phyloP scores from a whole-genome alignment of 2,329 filamentous ascomycete genomes.

The Setomelanomma holmii region DNA sequence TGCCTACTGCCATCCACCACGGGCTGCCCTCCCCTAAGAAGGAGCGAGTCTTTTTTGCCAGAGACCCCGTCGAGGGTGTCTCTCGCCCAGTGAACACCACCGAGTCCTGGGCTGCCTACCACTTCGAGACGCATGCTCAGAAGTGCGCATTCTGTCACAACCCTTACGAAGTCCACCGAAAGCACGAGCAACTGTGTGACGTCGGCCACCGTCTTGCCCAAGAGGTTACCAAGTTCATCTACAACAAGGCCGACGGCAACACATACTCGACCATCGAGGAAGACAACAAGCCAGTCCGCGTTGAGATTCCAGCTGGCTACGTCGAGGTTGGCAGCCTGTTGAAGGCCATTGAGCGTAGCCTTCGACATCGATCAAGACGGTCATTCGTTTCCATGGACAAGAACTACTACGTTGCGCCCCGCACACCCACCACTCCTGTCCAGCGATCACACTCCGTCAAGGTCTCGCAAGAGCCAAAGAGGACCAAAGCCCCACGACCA shows the following conservation, averaged over 20 bases:
- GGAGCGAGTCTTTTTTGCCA: constrained; percentile 45
- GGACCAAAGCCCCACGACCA: constrained; percentile 37
- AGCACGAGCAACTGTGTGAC: constrained; percentile 52
- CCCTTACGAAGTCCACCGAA: constrained; percentile 52
- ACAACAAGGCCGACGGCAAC: constrained; percentile 46
- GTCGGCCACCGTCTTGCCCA: constrained; percentile 54
- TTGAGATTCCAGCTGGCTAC: constrained; percentile 55
- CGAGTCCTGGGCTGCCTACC: constrained; percentile 56
- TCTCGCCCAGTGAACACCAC: constrained; percentile 50
- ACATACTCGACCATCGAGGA: constrained; percentile 46
- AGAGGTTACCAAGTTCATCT: constrained; percentile 54
- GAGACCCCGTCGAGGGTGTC: constrained; percentile 47
- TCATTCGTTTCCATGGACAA: constrained; percentile 55
- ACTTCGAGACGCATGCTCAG: constrained; percentile 57
- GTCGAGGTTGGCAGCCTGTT: constrained; percentile 50
- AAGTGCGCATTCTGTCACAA: constrained; percentile 54
- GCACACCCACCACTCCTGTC: constrained; percentile 33
- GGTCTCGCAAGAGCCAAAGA: constrained; percentile 38
- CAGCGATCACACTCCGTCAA: constrained; percentile 40
- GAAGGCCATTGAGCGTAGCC: constrained; percentile 50
- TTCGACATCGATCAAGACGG: constrained; percentile 43
- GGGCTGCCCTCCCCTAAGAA: constrained; percentile 38
- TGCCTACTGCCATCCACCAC: constrained; percentile 45
- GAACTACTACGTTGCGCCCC: constrained; percentile 51
- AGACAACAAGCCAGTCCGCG: constrained; percentile 52